These are phyloP conservation scores for Pseudopithomyces chartarum DNA, from an alignment of 2,329 filamentous ascomycete genomes.

Conservation along the genomic window DNA sequence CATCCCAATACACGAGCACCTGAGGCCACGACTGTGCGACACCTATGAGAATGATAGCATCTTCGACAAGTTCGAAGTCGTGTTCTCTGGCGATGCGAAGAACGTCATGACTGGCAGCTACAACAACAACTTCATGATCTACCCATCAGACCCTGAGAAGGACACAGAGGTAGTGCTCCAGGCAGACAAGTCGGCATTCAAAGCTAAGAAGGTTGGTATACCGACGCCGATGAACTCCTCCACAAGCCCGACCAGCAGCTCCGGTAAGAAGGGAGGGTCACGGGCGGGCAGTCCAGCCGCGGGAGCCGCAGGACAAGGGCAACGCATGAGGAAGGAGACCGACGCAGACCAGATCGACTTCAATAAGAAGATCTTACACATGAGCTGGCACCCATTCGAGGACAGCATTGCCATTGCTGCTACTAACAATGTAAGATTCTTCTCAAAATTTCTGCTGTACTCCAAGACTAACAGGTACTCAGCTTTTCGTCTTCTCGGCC, in stretches of 20 bases:
- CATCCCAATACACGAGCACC: slow-evolving; percentile 97
- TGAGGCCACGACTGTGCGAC: slow-evolving; percentile 91
- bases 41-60: slow-evolving; percentile 99
- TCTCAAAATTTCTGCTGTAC: not conserved
- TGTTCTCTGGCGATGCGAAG: slow-evolving; percentile 97
- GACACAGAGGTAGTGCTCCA: slow-evolving; percentile 97
- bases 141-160: slow-evolving; percentile 92
- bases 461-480: slow-evolving; percentile 17
- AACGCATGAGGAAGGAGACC: slow-evolving; percentile 98
- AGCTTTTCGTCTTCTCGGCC: slow-evolving; percentile 62
- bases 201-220: slow-evolving; percentile 98
- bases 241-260: slow-evolving; percentile 72
- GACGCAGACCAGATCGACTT: slow-evolving; percentile 99
- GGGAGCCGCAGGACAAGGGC: slow-evolving; percentile 73
- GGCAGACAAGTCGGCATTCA: slow-evolving; percentile 98
- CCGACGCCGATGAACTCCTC: slow-evolving; percentile 93
- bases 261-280: slow-evolving; percentile 84
- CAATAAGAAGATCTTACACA: slow-evolving; percentile 99
- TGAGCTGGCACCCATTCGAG: slow-evolving; percentile 99
- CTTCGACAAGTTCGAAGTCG: slow-evolving; percentile 99
- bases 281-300: slow-evolving; percentile 86
- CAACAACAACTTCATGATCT: slow-evolving; percentile 99
- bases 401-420: slow-evolving; percentile 99
- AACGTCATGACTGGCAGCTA: slow-evolving; percentile 99
- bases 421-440: slow-evolving; percentile 89